Evolutionary conservation across 2,329 filamentous ascomycete species (phyloP), one percentile per base, ranked within the genome.

Genomic region (Scedosporium dehoogii): DNA sequence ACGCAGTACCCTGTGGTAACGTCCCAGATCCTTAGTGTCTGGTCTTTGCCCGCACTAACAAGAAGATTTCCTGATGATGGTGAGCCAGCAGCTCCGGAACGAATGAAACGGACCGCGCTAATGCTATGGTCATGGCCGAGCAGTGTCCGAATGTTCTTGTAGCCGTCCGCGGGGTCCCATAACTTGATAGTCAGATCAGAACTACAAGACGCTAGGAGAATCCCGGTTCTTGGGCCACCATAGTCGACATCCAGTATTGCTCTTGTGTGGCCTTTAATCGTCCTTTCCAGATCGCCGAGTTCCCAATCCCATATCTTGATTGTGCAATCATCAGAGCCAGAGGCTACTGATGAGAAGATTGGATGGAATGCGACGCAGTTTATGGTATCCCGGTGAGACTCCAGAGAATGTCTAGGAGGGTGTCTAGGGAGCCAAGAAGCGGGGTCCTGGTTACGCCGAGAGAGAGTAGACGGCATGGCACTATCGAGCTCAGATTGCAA

Each of bases 231-330:
- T 1, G 91, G 91, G 0, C 92, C 92, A 44, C 93, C 92, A 75
- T 90, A 97, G 70, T 97, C 92, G 42, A 96, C 85, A 71, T 96
- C 92, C 29, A 94, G 77, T 1, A 97, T 91, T 3, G 91, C 85
- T 71, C 90, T 92, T 4, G 92, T 97, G 70, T 97, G 93, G 1
- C 91, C 92, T 72, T 97, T 97, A 63, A 97, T 83, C 0, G 92
- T 97, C 65, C 88, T 81, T 73, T 97, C 92, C 3, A 96, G 80
- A 74, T 97, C 92, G 58, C 93, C 93, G 25, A 96, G 77, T 70
- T 97, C 92, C 89, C 92, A 97, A 71, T 97, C 92, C 92, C 92
- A 97, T 62, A 97, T 92, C 71, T 97, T 97, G 73, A 97, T 96
- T 6, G 90, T 96, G 62, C 85, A 90, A 73, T 97, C 93, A 73